Base-by-base conservation (phyloP, 306 rosid species). In the Medicago lupulina region DNA sequence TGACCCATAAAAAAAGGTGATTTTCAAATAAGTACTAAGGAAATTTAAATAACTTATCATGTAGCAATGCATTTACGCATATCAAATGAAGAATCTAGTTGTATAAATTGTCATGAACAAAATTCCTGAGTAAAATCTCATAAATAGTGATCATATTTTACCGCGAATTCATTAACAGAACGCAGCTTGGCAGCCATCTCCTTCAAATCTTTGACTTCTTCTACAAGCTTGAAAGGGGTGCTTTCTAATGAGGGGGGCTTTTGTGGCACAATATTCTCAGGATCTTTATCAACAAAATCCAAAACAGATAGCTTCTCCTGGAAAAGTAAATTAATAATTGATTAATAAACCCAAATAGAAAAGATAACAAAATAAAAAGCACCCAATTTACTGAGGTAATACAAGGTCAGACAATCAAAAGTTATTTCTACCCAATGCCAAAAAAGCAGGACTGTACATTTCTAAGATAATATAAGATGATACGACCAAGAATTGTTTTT, bases 91-190 rank as follows among this genome's bases (percentile, higher is more conserved):
- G 39, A 68, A 67, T 34, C 76, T 59, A 28, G 49, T 31, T 49
- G 72, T 3, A 36, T 41, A 47, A 50, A 9, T 18, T 31, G 71
- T 34, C 21, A 34, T 61, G 76, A 7, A 73, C n/a, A 3, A 67
- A 80, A 43, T n/a, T 80, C 63, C 3, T 59, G 11, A 28, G 41
- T 31, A 53, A 51, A 73, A 66, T 1, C 10, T 54, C 53, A 61
- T 13, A 46, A 54, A 68, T 25, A 21, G 58, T 28, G 9, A 17
- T 71, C 43, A 50, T 64, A 67, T 18, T 44, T 82, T 87, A 95
- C 98, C 88, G 97, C 97, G 85, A 95, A 92, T 83, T 95, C 98
- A 66, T 83, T 65, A 28, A 85, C 97, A 67, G 87, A 77, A 2
- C 85, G 87, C 83, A 95, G 83, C 85, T 87, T 95, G 70, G 90